Percentiles rank a stretch among this genome's conserved stretches.
Conservation (phyloP, 495 filamentous ascomycete genomes). For the Penicillium maclennaniae region DNA sequence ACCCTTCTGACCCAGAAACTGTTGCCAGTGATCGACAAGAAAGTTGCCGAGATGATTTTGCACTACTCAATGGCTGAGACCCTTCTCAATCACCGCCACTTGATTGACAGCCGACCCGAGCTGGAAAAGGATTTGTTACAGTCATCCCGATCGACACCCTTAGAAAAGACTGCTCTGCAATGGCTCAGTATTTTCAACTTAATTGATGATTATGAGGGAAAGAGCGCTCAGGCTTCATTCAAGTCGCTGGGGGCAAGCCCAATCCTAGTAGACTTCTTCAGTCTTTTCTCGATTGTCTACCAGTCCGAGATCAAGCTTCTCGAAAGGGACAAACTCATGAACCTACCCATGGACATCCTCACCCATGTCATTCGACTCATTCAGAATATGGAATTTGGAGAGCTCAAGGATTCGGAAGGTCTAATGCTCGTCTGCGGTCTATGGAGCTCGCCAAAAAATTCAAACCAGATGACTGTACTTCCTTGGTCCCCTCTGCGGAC, state of each 20-base stretch:
- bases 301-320: neutral
- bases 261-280: conserved; percentile 1
- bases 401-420: neutral
- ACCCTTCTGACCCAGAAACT: neutral
- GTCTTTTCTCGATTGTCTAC: conserved; percentile 4
- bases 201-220: neutral
- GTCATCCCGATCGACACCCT: neutral
- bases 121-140: neutral
- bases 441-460: neutral
- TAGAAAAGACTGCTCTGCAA: neutral
- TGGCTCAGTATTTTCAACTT: neutral
- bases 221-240: neutral
- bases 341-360: conserved; percentile 2
- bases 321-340: neutral
- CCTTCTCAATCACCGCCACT: neutral
- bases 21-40: conserved; percentile 1
- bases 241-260: neutral
- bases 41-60: conserved; percentile 1
- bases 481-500: conserved; percentile 7
- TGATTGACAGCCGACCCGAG: neutral
- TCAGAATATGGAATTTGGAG: neutral
- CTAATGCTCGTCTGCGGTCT: conserved; percentile 6
- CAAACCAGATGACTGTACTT: neutral
- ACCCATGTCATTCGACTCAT: neutral
- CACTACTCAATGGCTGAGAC: conserved; percentile 4